Evolutionary conservation across 2,329 filamentous ascomycete genomes (phyloP).

Genomic region (Colletotrichum eremochloae): DNA sequence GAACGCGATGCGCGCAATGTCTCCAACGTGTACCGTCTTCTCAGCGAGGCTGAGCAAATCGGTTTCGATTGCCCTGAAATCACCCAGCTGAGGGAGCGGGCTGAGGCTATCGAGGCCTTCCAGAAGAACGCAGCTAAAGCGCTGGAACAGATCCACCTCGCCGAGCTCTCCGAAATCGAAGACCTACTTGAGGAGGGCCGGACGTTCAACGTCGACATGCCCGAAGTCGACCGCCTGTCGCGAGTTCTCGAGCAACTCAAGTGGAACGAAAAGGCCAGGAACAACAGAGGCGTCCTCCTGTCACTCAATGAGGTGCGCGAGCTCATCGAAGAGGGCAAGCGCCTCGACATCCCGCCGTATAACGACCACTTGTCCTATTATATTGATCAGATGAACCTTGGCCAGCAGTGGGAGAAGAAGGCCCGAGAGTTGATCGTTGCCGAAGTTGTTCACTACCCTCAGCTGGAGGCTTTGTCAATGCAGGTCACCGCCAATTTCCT

Average conservation of each 20-base stretch:
- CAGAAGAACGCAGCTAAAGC: constrained; percentile 80
- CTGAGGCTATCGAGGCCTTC: constrained; percentile 86
- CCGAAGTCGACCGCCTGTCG: constrained; percentile 86
- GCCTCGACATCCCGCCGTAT: constrained; percentile 82
- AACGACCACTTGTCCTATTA: constrained; percentile 85
- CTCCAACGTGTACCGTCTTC: constrained; percentile 86
- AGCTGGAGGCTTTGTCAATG: constrained; percentile 89
- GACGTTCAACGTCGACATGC: constrained; percentile 90
- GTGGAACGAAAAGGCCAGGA: constrained; percentile 85
- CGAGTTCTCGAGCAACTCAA: constrained; percentile 85
- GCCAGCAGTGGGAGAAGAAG: constrained; percentile 92
- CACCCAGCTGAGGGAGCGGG: constrained; percentile 84
- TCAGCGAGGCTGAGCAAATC: constrained; percentile 85
- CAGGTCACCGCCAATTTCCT: constrained; percentile 79
- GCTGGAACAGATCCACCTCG: constrained; percentile 74
- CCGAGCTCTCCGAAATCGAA: constrained; percentile 82
- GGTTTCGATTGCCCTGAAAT: constrained; percentile 97
- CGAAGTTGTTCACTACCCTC: constrained; percentile 92
- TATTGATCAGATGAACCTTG: constrained; percentile 80
- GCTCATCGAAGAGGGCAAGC: constrained; percentile 81
- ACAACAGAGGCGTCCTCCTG: constrained; percentile 73
- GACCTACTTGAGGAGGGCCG: constrained; percentile 92
- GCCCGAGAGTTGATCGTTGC: constrained; percentile 93
- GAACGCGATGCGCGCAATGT: constrained; percentile 91
- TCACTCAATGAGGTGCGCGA: constrained; percentile 83